phyloP scores from a whole-genome alignment of 139 green algal species.

The Pseudopediastrum boryanum region DNA sequence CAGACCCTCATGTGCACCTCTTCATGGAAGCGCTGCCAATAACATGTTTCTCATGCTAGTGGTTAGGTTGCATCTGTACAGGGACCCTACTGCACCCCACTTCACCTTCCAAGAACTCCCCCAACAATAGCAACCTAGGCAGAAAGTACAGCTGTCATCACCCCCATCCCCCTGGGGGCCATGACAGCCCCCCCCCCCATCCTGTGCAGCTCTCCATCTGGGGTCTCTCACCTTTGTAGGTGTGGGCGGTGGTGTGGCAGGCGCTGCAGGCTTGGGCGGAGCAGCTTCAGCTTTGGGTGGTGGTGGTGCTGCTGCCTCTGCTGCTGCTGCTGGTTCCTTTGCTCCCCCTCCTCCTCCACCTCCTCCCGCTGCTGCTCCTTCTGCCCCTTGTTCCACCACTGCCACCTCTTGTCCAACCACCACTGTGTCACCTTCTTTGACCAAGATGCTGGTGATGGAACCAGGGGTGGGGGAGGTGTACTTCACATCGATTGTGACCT shows the following conservation, averaged over 20 bases:
- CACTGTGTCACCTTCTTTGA: constrained; percentile 88
- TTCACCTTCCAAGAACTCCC: no score
- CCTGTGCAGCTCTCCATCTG: not conserved
- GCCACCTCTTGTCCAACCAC: constrained; percentile 85
- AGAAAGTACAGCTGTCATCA: no score
- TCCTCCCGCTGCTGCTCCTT: constrained; percentile 39
- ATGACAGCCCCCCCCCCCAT: no score
- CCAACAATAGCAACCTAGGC: no score
- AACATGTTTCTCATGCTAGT: no score
- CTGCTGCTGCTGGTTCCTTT: constrained; percentile 17
- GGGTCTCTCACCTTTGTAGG: constrained; percentile 20
- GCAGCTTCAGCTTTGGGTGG: no score
- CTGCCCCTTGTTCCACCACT: constrained; percentile 65
- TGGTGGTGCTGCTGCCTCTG: constrained; percentile 39
- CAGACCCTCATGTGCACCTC: no score
- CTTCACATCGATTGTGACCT: constrained; percentile 92
- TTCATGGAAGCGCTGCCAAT: no score
- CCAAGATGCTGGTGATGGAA: constrained; percentile 64
- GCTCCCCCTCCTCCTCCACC: not conserved
- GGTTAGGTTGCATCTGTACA: no score
- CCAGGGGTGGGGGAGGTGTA: constrained; percentile 67
- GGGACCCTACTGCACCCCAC: no score
- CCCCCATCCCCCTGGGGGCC: no score
- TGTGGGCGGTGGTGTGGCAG: constrained; percentile 27
- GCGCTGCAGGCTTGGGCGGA: constrained; percentile 31